Evolutionary conservation across 768 basidiomycete species (phyloP), one percentile per base, ranked within the genome.

Genomic region (Infundibulicybe gibba): DNA sequence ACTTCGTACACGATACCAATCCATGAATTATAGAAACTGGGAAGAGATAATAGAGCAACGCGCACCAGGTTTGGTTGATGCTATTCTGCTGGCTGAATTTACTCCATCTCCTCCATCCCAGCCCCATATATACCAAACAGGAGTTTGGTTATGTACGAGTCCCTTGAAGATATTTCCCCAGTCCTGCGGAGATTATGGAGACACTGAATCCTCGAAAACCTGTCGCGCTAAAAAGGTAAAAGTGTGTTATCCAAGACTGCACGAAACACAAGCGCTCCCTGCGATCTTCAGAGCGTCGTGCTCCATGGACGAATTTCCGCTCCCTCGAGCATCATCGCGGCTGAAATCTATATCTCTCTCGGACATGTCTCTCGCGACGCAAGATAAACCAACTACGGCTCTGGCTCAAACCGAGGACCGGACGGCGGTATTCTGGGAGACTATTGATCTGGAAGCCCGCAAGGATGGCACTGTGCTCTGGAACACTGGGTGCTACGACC

Each of bases 391-490:
- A 8, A 25, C 25, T 25, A 8, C 8, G 25, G 25, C 25, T 25
- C 25, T 8, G 25, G 25, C 25, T 8, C 25, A 25, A 8, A 25
- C 25, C 25, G 54, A 49, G 16, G 55, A 67, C 32, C 60, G 63
- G 13, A 61, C 62, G 55, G 52, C 57, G 3, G 54, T 63, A 19
- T 74, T 79, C 51, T 77, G 76, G 76, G 70, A 76, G 21, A 58
- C 60, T 15, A 52, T 77, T n/a, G 75, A 77, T 53, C 56, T 57
- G n/a, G 72, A 74, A 25, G 25, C 25, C 25, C 25, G 25, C 25
- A 8, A 25, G 25, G 8, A 25, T 25, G 8, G 25, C 25, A 25
- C 25, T 25, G 8, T 25, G 25, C 8, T 25, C 25, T 25, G 3
- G 25, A 8, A 25, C 25, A 25, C 25, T 25, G 25, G 25, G 8